Conservation (phyloP, 2,329 filamentous ascomycete genomes). For the Epichloe hybrida region DNA sequence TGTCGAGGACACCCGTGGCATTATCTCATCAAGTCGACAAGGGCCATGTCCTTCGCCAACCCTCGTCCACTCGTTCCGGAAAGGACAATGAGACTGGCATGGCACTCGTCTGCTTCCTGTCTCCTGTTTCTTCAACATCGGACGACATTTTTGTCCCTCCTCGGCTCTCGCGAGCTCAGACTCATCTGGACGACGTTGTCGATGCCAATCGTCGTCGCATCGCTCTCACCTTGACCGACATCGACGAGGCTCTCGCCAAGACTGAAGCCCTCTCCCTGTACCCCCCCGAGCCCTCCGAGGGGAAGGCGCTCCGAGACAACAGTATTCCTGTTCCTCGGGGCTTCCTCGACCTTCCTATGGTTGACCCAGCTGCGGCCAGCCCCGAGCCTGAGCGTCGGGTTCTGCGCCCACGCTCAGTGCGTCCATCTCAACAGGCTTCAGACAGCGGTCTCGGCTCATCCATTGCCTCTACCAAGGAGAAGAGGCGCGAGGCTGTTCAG, state of each 20-base stretch:
- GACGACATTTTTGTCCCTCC: conserved; percentile 35
- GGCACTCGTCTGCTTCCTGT: conserved; percentile 24
- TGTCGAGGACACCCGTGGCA: conserved; percentile 1
- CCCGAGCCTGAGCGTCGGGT: conserved; percentile 32
- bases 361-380: conserved; percentile 33
- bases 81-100: conserved; percentile 19
- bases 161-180: conserved; percentile 52
- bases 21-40: background rate
- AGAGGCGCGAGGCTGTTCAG: conserved; percentile 32
- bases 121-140: conserved; percentile 26
- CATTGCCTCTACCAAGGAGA: conserved; percentile 47
- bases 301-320: conserved; percentile 34
- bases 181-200: conserved; percentile 57
- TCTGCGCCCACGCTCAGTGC: conserved; percentile 39
- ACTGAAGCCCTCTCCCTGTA: conserved; percentile 26
- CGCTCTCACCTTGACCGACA: conserved; percentile 49
- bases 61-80: conserved; percentile 28
- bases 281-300: conserved; percentile 17
- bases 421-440: conserved; percentile 53
- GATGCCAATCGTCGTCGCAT: conserved; percentile 56
- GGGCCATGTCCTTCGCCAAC: conserved; percentile 36
- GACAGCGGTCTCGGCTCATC: conserved; percentile 86
- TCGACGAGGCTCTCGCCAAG: conserved; percentile 48
- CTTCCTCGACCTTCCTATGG: conserved; percentile 43
- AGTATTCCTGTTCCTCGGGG: conserved; percentile 46